These are phyloP conservation scores for Exophiala viscosa DNA, from an alignment of 2,329 filamentous ascomycete species.

Conservation along the genomic window DNA sequence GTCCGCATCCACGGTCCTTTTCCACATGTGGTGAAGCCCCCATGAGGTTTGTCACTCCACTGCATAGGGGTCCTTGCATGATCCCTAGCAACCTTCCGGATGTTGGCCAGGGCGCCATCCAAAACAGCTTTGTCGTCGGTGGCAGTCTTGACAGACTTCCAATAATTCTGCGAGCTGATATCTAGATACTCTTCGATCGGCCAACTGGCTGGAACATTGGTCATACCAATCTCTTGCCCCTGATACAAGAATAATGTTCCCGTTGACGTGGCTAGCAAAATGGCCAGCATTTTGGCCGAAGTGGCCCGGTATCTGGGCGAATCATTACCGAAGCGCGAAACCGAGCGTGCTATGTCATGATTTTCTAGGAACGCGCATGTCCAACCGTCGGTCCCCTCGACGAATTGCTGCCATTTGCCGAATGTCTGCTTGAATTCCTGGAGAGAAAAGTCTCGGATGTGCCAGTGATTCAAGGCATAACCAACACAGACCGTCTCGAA, in stretches of 20 bases:
- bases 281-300: constrained; percentile 53
- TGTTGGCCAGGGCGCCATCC: constrained; percentile 6
- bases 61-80: constrained; percentile 66
- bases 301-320: constrained; percentile 42
- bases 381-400: constrained; percentile 49
- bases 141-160: constrained; percentile 24
- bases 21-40: constrained; percentile 54
- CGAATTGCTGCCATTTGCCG: constrained; percentile 50
- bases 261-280: constrained; percentile 47
- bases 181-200: constrained; percentile 42
- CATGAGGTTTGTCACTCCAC: constrained; percentile 55
- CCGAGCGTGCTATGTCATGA: constrained; percentile 55
- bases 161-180: constrained; percentile 48
- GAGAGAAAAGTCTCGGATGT: constrained; percentile 44
- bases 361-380: constrained; percentile 52
- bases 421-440: constrained; percentile 49
- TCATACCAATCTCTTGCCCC: constrained; percentile 60
- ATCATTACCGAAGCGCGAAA: constrained; percentile 52
- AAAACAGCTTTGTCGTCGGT: constrained; percentile 8
- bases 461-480: constrained; percentile 49
- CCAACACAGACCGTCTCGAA: constrained; percentile 51
- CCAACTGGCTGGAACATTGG: constrained; percentile 52
- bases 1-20: constrained; percentile 58
- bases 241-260: constrained; percentile 60
- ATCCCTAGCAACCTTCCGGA: constrained; percentile 39